Percentiles rank a stretch among this genome's conserved stretches.
Conservation (phyloP, 257 asterid genomes). For the Scutellaria barbata region DNA sequence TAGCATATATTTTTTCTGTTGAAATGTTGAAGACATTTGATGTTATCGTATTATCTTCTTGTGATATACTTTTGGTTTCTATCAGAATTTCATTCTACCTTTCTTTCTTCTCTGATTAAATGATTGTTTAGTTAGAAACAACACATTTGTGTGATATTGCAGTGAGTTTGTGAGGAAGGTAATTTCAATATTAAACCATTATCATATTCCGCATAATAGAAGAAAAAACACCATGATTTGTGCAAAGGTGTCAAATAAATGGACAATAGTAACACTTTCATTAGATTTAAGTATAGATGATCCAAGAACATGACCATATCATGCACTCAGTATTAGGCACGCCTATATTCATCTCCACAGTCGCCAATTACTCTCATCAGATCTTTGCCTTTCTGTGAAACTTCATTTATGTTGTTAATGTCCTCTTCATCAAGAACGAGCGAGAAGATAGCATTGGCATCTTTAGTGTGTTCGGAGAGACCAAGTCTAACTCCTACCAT, state of each 20-base stretch:
- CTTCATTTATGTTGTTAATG: constrained; percentile 60
- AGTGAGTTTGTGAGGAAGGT: not conserved
- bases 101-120: not conserved
- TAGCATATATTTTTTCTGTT: too few species aligned
- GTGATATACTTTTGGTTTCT: not conserved
- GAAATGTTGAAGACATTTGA: not conserved
- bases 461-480: constrained; percentile 78
- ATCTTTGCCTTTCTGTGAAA: constrained; percentile 73
- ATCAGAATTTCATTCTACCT: not conserved
- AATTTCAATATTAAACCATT: too few species aligned
- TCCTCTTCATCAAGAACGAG: constrained; percentile 84
- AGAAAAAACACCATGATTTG: not conserved
- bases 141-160: too few species aligned
- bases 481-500: constrained; percentile 97
- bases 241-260: not conserved
- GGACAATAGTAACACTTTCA: not conserved
- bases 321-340: constrained; percentile 37
- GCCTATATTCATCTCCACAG: constrained; percentile 96
- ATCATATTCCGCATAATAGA: too few species aligned
- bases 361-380: constrained; percentile 79
- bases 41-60: not conserved
- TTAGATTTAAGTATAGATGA: not conserved
- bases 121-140: not conserved
- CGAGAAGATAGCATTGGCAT: constrained; percentile 66
- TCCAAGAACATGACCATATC: not conserved